Percentiles rank a stretch among this genome's conserved stretches.
Evolutionary conservation across 139 green algal species (phyloP).

Genomic region (Marvania coccoides): DNA sequence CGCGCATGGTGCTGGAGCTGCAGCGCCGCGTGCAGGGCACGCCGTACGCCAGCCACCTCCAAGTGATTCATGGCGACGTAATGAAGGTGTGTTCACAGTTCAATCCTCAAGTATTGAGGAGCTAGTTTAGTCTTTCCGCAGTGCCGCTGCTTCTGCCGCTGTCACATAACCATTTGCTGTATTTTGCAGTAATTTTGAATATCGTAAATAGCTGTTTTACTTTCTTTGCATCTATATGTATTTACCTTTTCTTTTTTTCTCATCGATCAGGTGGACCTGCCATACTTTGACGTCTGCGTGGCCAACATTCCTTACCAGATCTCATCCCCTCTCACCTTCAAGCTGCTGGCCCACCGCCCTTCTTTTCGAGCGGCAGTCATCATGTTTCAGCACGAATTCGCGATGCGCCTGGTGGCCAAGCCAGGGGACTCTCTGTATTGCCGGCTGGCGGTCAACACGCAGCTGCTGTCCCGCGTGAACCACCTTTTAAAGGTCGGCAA

Average conservation of each 20-base stretch:
- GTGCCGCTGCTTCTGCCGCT: no score
- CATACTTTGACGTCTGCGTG: constrained; percentile 99
- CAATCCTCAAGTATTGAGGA: no score
- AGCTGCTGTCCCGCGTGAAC: constrained; percentile 75
- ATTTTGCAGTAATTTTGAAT: no score
- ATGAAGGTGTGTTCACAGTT: no score
- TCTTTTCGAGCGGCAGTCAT: constrained; percentile 89
- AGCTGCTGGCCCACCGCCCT: constrained; percentile 84
- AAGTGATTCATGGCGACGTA: constrained; percentile 96
- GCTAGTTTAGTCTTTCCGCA: no score
- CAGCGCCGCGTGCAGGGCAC: constrained; percentile 86
- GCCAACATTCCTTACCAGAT: constrained; percentile 99
- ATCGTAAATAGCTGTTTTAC: no score
- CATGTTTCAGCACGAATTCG: constrained; percentile 99
- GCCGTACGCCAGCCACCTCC: constrained; percentile 58
- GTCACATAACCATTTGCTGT: no score
- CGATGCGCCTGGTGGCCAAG: constrained; percentile 92
- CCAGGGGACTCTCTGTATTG: constrained; percentile 84
- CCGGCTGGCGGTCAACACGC: constrained; percentile 89
- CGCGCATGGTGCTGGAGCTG: constrained; percentile 95
- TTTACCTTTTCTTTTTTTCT: no score
- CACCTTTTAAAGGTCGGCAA: constrained; percentile 69
- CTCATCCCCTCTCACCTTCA: constrained; percentile 97
- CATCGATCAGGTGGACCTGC: constrained; percentile 83
- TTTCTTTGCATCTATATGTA: no score